phyloP scores from a whole-genome alignment of 2,329 filamentous ascomycete species.

The Dendrostoma leiphaemia region DNA sequence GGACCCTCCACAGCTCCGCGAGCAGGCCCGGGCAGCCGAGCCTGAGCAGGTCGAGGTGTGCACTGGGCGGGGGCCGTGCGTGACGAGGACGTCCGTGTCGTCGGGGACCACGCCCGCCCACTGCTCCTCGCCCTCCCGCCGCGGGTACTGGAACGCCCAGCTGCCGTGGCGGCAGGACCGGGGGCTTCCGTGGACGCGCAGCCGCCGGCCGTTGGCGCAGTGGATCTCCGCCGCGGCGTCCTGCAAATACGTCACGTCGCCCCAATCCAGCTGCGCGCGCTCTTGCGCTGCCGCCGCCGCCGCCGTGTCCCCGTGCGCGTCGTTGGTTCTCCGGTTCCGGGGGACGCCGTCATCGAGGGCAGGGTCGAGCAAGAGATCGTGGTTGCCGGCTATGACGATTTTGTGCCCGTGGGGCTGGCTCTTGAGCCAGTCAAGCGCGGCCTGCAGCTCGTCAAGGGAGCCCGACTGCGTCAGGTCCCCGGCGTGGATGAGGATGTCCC shows the following conservation, averaged over 20 bases:
- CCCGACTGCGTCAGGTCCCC: constrained; percentile 37
- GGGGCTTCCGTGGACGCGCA: constrained; percentile 22
- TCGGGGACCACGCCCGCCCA: constrained; percentile 4
- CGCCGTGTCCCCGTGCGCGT: background rate
- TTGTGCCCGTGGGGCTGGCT: constrained; percentile 31
- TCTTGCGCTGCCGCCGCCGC: background rate
- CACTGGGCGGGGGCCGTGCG: constrained; percentile 35
- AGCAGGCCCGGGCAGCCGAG: constrained; percentile 31
- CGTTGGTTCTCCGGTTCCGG: too few species aligned
- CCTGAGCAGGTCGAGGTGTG: constrained; percentile 33
- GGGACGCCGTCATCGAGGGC: constrained; percentile 15
- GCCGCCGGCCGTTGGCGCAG: constrained; percentile 18
- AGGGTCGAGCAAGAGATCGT: constrained; percentile 28
- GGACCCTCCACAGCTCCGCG: constrained; percentile 28
- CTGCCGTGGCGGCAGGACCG: constrained; percentile 20
- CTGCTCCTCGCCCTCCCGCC: constrained; percentile 17
- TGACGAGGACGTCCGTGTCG: constrained; percentile 36
- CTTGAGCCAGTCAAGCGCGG: constrained; percentile 32
- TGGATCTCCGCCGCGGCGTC: constrained; percentile 19
- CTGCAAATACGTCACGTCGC: constrained; percentile 25
- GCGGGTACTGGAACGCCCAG: constrained; percentile 30
- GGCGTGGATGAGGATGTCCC: constrained; percentile 38
- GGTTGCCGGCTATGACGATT: constrained; percentile 36
- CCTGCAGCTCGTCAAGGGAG: constrained; percentile 33
- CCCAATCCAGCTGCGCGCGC: constrained; percentile 23